Base-by-base conservation (phyloP, 495 filamentous ascomycete genomes). In the Aspergillus saccharolyticus region DNA sequence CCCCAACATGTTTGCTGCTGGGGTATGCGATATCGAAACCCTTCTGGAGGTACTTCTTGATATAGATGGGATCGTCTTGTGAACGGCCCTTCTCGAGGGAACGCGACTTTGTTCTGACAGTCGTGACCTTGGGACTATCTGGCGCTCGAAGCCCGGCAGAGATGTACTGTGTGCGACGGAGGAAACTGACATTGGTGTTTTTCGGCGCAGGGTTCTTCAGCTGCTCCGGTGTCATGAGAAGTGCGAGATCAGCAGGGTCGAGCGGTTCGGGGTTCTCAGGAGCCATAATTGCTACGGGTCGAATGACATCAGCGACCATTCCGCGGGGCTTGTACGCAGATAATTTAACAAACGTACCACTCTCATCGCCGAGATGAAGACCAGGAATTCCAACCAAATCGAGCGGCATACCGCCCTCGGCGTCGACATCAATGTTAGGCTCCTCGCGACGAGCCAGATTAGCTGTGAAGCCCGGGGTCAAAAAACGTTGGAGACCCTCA, bases 371-470 rank as follows among this genome's bases (percentile, higher is more conserved):
- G 60, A 97, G 83, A 67, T 97, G 96, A 44, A 97, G 83, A 0
- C 91, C 89, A 6, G 95, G 95, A 70, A 97, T 86, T 60, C 95
- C 94, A 44, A 97, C 87, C 45, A 98, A 75, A 69, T 98, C 93
- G 70, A 98, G 84, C 42, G 90, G 90, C 93, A 98, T 97, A 39
- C 95, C 94, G 56, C 96, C 83, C 76, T 97, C 95, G 18, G 91
- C 92, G 83, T 98, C 95, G 19, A 91, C 91, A 71, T 97, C 94
- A 52, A 98, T 91, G 59, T 96, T 96, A 4, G 95, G 76, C n/a
- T 91, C 85, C 74, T 97, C 92, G 59, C 95, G 90, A 60, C 91
- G 80, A 1, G 89, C 89, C 57, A 98, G 73, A 52, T 89, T 86
- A 28, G 91, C 92, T 21, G 90, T 89, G 75, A 96, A 97, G 2